Evolutionary conservation across 1,139 yeast genomes (phyloP), one percentile per base, ranked within the genome.

Genomic region (Saccharomyces hybrid): DNA sequence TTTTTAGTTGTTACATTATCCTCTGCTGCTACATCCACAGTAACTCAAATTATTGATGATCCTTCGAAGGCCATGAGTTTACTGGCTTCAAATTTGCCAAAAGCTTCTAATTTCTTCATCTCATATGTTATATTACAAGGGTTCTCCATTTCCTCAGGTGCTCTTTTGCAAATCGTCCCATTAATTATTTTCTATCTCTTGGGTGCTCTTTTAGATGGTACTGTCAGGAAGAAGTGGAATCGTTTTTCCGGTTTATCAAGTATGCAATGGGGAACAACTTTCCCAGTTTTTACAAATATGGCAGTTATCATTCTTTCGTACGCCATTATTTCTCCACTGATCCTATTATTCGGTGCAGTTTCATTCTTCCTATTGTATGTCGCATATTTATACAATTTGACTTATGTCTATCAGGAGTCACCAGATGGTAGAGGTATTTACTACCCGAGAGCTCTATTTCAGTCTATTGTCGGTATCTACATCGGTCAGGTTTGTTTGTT

Each of bases 151-250:
- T 81, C 96, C n/a, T 86, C 95, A 41, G 93, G 93, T 62, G 78
- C 86, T 28, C 74, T 93, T 52, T 80, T 90, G 63, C 97, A 91
- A 72, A 75, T 90, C 55, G 87, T 82, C 34, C 82, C 86, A 0
- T 77, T 93, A 59, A 76, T 86, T 62, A 70, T 89, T 57, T 88
- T 81, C 69, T 83, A 86, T 66, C 73, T 86, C 27, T 73, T 91
- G 58, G 91, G 96, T 14, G 66, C 72, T 34, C 23, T 88, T 13
- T 75, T 91, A 52, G 98, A 93, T 66, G 75, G 73, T 50, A 89
- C 98, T 3, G 90, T 96, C 50, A 78, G 98, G 66, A 89, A 89
- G 78, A 87, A 86, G 73, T 90, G 88, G 87, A 75, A 68, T 49
- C 80, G 98, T 65, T 85, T 80, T 72, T 77, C 80, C 59, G 77